Evolutionary conservation across 176 grass and related monocot species (phyloP).

Genomic region (Cocos nucifera): DNA sequence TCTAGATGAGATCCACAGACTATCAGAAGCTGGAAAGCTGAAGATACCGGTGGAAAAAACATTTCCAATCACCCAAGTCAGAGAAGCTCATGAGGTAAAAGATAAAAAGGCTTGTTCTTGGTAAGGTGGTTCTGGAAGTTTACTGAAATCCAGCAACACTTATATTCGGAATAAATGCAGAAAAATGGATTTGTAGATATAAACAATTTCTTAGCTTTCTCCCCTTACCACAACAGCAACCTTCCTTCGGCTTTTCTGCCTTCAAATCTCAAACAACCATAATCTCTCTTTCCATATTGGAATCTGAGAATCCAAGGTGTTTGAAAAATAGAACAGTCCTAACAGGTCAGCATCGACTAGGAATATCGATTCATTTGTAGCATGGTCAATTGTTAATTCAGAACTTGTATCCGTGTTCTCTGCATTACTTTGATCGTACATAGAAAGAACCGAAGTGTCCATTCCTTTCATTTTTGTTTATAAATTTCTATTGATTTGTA

Average conservation of each 20-base stretch:
- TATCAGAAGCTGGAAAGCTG: conserved; percentile 60
- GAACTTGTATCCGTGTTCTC: no score
- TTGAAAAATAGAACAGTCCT: no score
- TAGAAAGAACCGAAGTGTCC: no score
- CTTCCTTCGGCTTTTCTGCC: background rate
- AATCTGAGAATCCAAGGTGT: no score
- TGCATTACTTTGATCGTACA: no score
- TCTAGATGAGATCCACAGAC: conserved; percentile 62
- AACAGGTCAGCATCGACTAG: no score
- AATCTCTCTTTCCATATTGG: no score
- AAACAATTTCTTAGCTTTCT: conserved; percentile 17
- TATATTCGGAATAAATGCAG: background rate
- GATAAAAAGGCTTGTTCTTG: conserved; percentile 64
- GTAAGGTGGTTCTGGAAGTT: conserved; percentile 86
- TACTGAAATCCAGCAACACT: conserved; percentile 15
- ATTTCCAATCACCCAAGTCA: conserved; percentile 60
- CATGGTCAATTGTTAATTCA: no score
- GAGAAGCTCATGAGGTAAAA: conserved; percentile 80
- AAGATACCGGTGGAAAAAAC: conserved; percentile 85
- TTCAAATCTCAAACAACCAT: background rate
- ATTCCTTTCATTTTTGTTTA: no score
- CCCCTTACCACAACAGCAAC: background rate
- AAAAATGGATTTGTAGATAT: conserved; percentile 16
- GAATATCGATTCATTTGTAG: no score
- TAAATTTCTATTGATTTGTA: no score